These are phyloP conservation scores for Rhodofomes roseus DNA, from an alignment of 1,284 basidiomycete genomes.

Conservation along the genomic window DNA sequence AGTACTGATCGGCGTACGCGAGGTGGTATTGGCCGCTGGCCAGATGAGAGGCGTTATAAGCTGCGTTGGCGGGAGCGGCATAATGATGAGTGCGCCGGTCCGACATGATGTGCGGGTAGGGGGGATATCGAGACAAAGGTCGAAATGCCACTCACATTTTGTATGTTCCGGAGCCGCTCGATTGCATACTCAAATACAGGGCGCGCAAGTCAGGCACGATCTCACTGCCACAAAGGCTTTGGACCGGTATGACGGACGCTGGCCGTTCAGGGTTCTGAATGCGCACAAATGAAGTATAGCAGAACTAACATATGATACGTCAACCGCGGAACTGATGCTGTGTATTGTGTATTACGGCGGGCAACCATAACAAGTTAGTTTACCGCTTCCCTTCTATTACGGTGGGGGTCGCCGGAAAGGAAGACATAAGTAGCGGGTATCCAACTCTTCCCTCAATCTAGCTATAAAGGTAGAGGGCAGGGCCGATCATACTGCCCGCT, in stretches of 20 bases:
- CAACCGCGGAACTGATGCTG: conserved; percentile 21
- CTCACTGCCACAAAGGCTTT: conserved; percentile 30
- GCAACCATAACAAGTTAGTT: conserved; percentile 17
- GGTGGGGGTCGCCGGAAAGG: neutral
- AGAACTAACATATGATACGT: conserved; percentile 22
- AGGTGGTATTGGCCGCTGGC: conserved; percentile 22
- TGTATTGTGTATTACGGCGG: conserved; percentile 12
- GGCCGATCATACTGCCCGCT: conserved; percentile 17
- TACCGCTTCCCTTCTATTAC: conserved; percentile 1
- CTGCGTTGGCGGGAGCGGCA: conserved; percentile 21
- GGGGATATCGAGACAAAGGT: conserved; percentile 21
- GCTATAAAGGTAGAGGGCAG: conserved; percentile 17
- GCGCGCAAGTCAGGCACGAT: conserved; percentile 27
- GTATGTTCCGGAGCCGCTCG: conserved; percentile 27
- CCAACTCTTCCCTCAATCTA: conserved; percentile 20
- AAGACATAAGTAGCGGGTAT: conserved; percentile 1
- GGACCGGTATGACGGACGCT: conserved; percentile 14
- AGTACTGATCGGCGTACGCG: conserved; percentile 23
- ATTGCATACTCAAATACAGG: conserved; percentile 4
- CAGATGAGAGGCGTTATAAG: conserved; percentile 26
- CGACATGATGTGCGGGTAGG: conserved; percentile 23
- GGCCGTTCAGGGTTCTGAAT: conserved; percentile 2
- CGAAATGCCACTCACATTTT: conserved; percentile 26
- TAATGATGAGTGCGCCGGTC: conserved; percentile 29
- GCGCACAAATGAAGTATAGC: conserved; percentile 20